These are phyloP conservation scores for Przewalskia tangutica DNA, from an alignment of 257 asterid species.

Conservation along the genomic window DNA sequence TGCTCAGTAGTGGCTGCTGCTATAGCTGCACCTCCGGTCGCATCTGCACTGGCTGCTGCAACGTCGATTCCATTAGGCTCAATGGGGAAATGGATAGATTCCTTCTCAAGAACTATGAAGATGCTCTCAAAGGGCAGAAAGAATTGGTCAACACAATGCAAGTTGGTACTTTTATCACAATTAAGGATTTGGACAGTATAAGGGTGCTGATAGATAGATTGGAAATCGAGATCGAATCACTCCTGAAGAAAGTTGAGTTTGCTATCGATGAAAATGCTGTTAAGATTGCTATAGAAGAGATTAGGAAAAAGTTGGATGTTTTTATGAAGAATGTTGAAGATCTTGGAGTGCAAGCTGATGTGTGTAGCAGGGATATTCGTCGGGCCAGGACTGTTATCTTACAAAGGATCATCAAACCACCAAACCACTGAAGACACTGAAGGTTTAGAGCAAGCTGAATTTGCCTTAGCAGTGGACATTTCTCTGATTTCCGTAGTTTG, in stretches of 20 bases:
- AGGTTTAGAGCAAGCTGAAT: neutral
- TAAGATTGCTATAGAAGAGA: conserved; percentile 54
- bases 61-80: conserved; percentile 77
- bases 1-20: conserved; percentile 98
- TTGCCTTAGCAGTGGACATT: neutral
- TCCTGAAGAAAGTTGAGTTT: conserved; percentile 47
- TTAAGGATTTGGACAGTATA: conserved; percentile 74
- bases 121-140: conserved; percentile 78
- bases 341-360: conserved; percentile 75
- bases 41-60: conserved; percentile 88
- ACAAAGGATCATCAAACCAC: conserved; percentile 77
- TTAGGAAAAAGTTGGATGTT: conserved; percentile 54
- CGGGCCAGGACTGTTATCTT: conserved; percentile 88
- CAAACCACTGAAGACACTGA: conserved; percentile 36
- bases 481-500: neutral
- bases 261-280: conserved; percentile 47
- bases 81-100: conserved; percentile 96
- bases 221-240: conserved; percentile 58
- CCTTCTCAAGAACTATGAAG: conserved; percentile 75
- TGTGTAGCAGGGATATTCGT: conserved; percentile 82
- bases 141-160: conserved; percentile 59
- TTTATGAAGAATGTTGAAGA: conserved; percentile 76
- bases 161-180: conserved; percentile 68
- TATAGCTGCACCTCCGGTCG: conserved; percentile 87
- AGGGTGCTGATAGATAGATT: conserved; percentile 51